Evolutionary conservation across 441 rosid genomes (phyloP).

Genomic region (Hura crepitans): DNA sequence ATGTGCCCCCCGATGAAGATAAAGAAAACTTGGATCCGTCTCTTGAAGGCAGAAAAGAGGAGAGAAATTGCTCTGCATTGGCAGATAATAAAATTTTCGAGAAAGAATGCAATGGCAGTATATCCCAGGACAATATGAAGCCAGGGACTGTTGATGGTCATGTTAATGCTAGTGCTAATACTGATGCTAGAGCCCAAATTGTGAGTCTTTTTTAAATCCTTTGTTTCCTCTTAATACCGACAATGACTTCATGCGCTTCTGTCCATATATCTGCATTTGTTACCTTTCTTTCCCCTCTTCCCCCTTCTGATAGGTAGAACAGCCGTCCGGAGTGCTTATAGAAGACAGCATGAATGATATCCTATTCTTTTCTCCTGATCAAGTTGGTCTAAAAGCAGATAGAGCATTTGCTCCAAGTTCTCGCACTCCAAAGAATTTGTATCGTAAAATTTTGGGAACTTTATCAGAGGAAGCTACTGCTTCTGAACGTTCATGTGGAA

Average conservation of each 20-base stretch:
- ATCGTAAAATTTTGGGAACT: slow-evolving; percentile 37
- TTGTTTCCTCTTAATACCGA: neutral
- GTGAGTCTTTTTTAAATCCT: slow-evolving; percentile 42
- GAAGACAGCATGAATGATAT: slow-evolving; percentile 54
- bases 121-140: slow-evolving; percentile 28
- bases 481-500: slow-evolving; percentile 49
- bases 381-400: slow-evolving; percentile 40
- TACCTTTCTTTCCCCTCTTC: neutral
- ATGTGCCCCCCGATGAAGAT: slow-evolving; percentile 36
- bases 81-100: slow-evolving; percentile 28
- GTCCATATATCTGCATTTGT: neutral
- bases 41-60: slow-evolving; percentile 30
- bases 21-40: slow-evolving; percentile 53
- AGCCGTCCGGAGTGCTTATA: slow-evolving; percentile 44
- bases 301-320: slow-evolving; percentile 39
- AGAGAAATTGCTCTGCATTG: slow-evolving; percentile 22
- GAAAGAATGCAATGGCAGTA: slow-evolving; percentile 30
- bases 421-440: slow-evolving; percentile 48
- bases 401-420: slow-evolving; percentile 33
- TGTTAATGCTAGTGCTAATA: slow-evolving; percentile 31
- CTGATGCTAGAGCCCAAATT: slow-evolving; percentile 28
- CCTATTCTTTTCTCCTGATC: slow-evolving; percentile 62
- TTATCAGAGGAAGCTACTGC: slow-evolving; percentile 41
- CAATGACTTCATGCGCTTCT: neutral
- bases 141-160: slow-evolving; percentile 29